Conservation (phyloP, 2,329 filamentous ascomycete species). For the Aspergillus puulaauensis region DNA sequence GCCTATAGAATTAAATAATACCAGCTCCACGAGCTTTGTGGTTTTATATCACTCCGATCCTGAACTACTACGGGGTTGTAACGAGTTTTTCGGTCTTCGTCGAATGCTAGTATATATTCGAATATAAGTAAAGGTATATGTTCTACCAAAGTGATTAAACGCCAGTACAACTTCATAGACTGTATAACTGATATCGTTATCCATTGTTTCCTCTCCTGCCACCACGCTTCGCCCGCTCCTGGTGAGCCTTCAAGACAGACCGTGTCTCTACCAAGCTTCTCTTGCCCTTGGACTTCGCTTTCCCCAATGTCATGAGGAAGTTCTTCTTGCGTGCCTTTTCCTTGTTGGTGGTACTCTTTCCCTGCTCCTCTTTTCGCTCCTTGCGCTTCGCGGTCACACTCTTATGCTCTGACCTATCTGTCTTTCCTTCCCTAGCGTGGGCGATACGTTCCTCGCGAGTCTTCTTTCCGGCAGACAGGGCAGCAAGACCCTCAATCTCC, state of each 20-base stretch:
- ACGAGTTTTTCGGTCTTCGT: neutral
- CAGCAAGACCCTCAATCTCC: slow-evolving; percentile 84
- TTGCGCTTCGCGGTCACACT: slow-evolving; percentile 79
- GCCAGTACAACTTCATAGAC: neutral
- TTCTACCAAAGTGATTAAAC: neutral
- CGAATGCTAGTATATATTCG: neutral
- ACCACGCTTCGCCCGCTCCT: slow-evolving; percentile 79
- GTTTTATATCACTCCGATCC: neutral
- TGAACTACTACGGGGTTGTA: neutral
- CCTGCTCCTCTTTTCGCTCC: slow-evolving; percentile 81
- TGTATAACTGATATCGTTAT: slow-evolving; percentile 6
- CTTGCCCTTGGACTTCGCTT: slow-evolving; percentile 95
- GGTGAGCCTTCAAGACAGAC: slow-evolving; percentile 76
- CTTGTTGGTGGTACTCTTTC: slow-evolving; percentile 95
- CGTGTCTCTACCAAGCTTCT: slow-evolving; percentile 83
- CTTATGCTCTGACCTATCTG: slow-evolving; percentile 76
- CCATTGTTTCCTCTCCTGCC: slow-evolving; percentile 72
- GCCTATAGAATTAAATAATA: neutral
- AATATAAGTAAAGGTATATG: neutral
- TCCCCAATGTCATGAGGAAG: slow-evolving; percentile 95
- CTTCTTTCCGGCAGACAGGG: slow-evolving; percentile 68
- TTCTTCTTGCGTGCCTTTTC: slow-evolving; percentile 98
- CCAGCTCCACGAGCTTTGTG: neutral
- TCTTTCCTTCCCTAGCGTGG: slow-evolving; percentile 78
- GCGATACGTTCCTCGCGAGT: slow-evolving; percentile 89